phyloP scores from a whole-genome alignment of 1,139 yeast species.

The Blastobotrys buckinghamii region DNA sequence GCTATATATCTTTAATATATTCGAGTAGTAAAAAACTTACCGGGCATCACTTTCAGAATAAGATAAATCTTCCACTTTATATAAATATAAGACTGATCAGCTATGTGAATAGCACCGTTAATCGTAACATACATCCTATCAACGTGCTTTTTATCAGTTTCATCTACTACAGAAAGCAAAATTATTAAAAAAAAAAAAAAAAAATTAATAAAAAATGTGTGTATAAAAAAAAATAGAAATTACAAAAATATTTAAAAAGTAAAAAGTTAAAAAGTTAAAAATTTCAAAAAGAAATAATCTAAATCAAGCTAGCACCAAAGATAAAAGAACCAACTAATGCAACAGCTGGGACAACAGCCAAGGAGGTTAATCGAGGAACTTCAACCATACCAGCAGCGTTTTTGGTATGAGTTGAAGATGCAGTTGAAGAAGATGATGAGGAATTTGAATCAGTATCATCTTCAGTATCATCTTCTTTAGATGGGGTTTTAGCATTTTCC shows the following conservation, averaged over 20 bases:
- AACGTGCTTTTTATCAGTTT: too few relatives aligned
- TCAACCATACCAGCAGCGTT: slow-evolving; percentile 20
- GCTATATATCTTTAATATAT: too few relatives aligned
- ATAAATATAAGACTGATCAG: too few relatives aligned
- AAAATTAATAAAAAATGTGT: background rate
- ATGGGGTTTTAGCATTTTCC: slow-evolving; percentile 24
- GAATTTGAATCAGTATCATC: slow-evolving; percentile 14
- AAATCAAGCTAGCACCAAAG: slow-evolving; percentile 13
- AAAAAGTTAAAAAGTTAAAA: background rate
- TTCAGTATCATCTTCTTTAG: slow-evolving; percentile 18
- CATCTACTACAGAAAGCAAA: background rate
- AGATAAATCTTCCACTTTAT: too few relatives aligned
- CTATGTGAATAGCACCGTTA: too few relatives aligned
- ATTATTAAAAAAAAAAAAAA: background rate
- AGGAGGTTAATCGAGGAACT: slow-evolving; percentile 16
- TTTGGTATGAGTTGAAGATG: slow-evolving; percentile 18
- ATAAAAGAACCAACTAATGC: slow-evolving; percentile 17
- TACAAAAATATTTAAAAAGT: background rate
- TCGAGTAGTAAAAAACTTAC: too few relatives aligned
- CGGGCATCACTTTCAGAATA: too few relatives aligned
- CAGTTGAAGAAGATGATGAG: slow-evolving; percentile 18
- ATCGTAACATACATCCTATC: too few relatives aligned
- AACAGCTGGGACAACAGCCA: slow-evolving; percentile 17
- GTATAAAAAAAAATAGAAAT: too few relatives aligned
- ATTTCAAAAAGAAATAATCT: background rate